phyloP scores from a whole-genome alignment of 371 early-diverging fungal genomes.

The Apophysomyces variabilis region DNA sequence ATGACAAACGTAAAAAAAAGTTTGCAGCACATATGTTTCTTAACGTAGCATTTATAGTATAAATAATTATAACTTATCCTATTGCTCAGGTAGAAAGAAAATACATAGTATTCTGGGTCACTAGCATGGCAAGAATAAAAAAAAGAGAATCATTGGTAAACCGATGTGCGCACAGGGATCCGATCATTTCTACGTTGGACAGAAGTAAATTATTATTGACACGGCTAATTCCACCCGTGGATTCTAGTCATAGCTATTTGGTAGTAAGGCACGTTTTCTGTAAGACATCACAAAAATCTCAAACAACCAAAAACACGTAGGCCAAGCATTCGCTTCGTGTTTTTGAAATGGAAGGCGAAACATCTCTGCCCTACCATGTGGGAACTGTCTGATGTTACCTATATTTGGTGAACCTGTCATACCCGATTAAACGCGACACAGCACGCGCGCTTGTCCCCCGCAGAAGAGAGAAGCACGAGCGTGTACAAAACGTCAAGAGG shows the following conservation, averaged over 20 bases:
- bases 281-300: not conserved
- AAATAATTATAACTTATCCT: too few species aligned
- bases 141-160: not conserved
- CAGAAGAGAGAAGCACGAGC: constrained; percentile 6
- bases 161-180: constrained; percentile 6
- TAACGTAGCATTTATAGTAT: not conserved
- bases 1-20: constrained; percentile 2
- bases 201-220: not conserved
- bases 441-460: constrained; percentile 9
- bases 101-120: not conserved
- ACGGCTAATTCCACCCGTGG: not conserved
- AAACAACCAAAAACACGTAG: not conserved
- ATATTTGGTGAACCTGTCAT: constrained; percentile 6
- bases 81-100: not conserved
- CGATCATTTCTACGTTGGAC: constrained; percentile 5
- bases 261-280: constrained; percentile 5
- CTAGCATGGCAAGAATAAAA: not conserved
- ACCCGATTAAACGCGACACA: constrained; percentile 11
- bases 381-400: constrained; percentile 1
- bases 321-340: not conserved
- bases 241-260: not conserved
- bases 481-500: not conserved
- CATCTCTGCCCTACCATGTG: constrained; percentile 10
- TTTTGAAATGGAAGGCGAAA: constrained; percentile 1
- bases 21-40: not conserved